Base-by-base conservation (phyloP, 495 filamentous ascomycete species). In the Clohesyomyces aquaticus region DNA sequence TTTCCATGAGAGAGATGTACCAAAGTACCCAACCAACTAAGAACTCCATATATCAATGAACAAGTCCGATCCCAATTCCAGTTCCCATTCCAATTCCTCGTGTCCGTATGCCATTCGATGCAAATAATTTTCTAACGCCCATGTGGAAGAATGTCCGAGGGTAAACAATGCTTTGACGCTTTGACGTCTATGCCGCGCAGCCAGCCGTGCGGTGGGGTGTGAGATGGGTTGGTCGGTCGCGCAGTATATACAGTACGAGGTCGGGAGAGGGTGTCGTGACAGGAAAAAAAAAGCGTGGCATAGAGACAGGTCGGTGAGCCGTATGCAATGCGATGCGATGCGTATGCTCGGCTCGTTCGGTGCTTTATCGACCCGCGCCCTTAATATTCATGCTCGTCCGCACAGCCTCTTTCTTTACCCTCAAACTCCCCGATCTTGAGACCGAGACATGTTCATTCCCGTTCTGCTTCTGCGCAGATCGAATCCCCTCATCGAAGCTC, bases 401-500 rank as follows among this genome's bases (percentile, higher is more conserved):
- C n/a, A 62, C 51, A 4, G 26, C 46, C 41, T 70, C 52, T 43
- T 66, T 66, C 58, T 68, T 62, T 3, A 60, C 52, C 42, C 56
- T 46, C 22, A 58, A 35, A 42, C 64, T 67, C 12, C 69, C 65
- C 22, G 53, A 59, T 3, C 50, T 50, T 3, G 42, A n/a, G n/a
- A n/a, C n/a, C n/a, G n/a, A n/a, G n/a, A n/a, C n/a, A n/a, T n/a
- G n/a, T n/a, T n/a, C 47, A 32, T 42, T 47, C 1, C 59, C 53
- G 32, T 66, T 66, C 14, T 23, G n/a, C 1, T n/a, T n/a, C n/a
- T n/a, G n/a, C n/a, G n/a, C n/a, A n/a, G 6, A 21, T 27, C 45
- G 19, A 10, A 19, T 25, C 9, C 61, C 65, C 58, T 75, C 69
- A 59, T 74, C 75, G 58, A 75, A 77, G 48, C 70, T 73, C 54